Evolutionary conservation across 2,329 filamentous ascomycete genomes (phyloP).

Genomic region (Phoma sp.): DNA sequence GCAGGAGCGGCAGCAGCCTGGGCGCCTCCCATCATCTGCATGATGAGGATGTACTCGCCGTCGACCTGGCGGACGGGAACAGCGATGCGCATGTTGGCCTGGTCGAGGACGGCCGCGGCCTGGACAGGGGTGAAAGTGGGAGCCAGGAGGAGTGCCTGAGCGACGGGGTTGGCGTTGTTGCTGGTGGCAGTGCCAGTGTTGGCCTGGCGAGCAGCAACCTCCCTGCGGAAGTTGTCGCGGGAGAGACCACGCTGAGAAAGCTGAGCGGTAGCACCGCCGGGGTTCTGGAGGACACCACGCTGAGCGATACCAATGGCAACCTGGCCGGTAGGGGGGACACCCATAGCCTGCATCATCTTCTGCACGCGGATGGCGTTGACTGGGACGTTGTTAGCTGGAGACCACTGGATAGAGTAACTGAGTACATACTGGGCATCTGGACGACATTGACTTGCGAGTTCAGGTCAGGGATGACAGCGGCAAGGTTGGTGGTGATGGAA

Average conservation of each 20-base stretch:
- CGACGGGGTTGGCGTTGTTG: constrained; percentile 41
- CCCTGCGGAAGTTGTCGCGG: constrained; percentile 33
- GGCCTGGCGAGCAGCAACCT: constrained; percentile 29
- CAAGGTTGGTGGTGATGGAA: constrained; percentile 42
- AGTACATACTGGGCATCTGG: constrained; percentile 44
- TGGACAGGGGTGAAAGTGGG: constrained; percentile 47
- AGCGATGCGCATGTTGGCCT: constrained; percentile 45
- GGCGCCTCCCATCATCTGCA: constrained; percentile 32
- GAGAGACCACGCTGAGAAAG: constrained; percentile 30
- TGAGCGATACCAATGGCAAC: constrained; percentile 46
- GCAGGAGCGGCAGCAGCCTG: constrained; percentile 19
- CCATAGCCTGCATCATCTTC: constrained; percentile 44
- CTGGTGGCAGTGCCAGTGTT: constrained; percentile 22
- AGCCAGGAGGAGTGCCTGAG: constrained; percentile 39
- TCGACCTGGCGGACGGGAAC: constrained; percentile 45
- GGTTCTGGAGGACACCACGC: constrained; percentile 44
- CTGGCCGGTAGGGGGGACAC: constrained; percentile 38
- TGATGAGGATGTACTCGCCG: constrained; percentile 46
- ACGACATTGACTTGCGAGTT: constrained; percentile 46
- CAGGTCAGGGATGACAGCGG: constrained; percentile 40
- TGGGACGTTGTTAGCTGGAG: constrained; percentile 21
- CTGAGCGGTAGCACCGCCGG: constrained; percentile 43
- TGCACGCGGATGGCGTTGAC: constrained; percentile 46
- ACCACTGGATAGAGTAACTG: too few relatives aligned
- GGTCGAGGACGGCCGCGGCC: constrained; percentile 43